phyloP scores from a whole-genome alignment of 2,329 filamentous ascomycete species.

The Fusarium staphyleae region DNA sequence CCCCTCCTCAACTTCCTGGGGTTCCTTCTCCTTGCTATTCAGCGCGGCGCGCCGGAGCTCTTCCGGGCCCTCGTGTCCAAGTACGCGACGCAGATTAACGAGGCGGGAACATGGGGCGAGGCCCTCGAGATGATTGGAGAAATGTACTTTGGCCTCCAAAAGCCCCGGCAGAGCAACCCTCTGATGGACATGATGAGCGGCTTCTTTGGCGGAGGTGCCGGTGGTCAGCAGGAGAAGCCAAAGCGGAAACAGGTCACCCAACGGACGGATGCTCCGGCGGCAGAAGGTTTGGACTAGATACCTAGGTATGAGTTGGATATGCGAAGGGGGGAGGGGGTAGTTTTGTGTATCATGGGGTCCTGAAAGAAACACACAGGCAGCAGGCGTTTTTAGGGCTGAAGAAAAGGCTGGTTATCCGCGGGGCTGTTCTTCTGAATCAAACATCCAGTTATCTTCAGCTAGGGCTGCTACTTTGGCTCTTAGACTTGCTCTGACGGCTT shows the following conservation, averaged over 20 bases:
- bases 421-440: constrained; percentile 70
- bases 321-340: constrained; percentile 2
- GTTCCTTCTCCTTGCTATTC: constrained; percentile 81
- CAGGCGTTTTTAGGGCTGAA: constrained; percentile 39
- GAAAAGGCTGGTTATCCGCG: constrained; percentile 43
- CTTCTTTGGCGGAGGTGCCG: constrained; percentile 80
- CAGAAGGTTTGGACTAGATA: constrained; percentile 66
- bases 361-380: constrained; percentile 37
- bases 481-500: constrained; percentile 73
- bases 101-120: constrained; percentile 80
- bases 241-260: constrained; percentile 53
- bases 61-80: constrained; percentile 84
- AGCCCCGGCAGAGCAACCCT: constrained; percentile 88
- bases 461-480: constrained; percentile 75
- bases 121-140: constrained; percentile 87
- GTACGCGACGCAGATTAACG: constrained; percentile 80
- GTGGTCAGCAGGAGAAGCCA: constrained; percentile 44
- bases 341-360: constrained; percentile 38
- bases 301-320: constrained; percentile 44
- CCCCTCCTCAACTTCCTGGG: constrained; percentile 96
- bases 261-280: constrained; percentile 57
- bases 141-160: constrained; percentile 94
- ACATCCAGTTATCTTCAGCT: constrained; percentile 91
- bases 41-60: constrained; percentile 78
- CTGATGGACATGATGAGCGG: constrained; percentile 98